Evolutionary conservation across 1,284 basidiomycete species (phyloP).

Genomic region (Leccinum subspadiceum): DNA sequence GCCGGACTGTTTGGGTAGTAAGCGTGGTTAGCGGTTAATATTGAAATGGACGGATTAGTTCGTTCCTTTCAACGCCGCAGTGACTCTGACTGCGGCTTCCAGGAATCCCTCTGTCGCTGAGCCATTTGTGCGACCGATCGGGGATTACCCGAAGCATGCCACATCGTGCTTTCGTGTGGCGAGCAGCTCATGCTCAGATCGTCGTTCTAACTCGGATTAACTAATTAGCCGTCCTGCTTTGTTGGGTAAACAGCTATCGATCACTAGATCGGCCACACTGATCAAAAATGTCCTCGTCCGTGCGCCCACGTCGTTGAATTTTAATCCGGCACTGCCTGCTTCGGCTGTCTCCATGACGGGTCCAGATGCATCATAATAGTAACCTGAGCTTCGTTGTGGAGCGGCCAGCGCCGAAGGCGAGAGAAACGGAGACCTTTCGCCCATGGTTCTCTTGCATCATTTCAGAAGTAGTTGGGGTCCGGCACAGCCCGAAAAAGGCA

Average conservation of each 20-base stretch:
- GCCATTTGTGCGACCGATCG: not conserved
- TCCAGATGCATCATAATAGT: not conserved
- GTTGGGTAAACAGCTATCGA: not conserved
- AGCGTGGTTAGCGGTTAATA: not conserved
- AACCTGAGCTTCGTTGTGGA: not conserved
- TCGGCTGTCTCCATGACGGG: not conserved
- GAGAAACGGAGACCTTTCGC: not conserved
- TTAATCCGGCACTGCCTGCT: not conserved
- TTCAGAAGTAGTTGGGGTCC: not conserved
- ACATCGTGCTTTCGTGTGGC: not conserved
- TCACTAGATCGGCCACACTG: not conserved
- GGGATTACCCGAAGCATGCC: not conserved
- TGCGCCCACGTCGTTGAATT: not conserved
- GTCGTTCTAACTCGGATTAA: not conserved
- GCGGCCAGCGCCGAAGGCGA: not conserved
- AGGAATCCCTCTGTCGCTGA: not conserved
- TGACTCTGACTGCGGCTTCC: not conserved
- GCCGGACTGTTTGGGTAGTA: not conserved
- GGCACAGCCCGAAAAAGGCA: not conserved
- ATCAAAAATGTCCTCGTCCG: not conserved
- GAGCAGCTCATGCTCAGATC: not conserved
- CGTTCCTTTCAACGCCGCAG: not conserved
- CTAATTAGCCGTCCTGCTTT: not conserved
- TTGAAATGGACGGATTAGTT: not conserved
- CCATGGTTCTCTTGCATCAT: not conserved